These are phyloP conservation scores for Dactylis glomerata DNA, from an alignment of 176 grass and related monocot species.

Conservation along the genomic window DNA sequence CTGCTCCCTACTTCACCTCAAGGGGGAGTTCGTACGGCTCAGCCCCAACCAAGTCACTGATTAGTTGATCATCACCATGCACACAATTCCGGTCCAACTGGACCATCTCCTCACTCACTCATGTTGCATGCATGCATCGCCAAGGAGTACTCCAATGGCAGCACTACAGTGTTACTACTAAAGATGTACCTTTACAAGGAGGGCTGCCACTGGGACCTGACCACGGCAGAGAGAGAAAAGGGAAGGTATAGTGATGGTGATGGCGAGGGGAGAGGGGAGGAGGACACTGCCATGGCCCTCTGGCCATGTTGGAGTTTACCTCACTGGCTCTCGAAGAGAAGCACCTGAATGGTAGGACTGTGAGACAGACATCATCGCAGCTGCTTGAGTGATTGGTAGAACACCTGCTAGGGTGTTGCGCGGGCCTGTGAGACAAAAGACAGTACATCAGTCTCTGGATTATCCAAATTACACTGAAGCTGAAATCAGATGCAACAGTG, in stretches of 20 bases:
- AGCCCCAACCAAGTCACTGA: neutral
- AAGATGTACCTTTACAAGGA: constrained; percentile 21
- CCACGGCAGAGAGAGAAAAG: neutral
- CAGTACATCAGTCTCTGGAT: neutral
- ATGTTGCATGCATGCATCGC: neutral
- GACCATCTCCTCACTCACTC: constrained; percentile 6
- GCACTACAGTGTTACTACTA: neutral
- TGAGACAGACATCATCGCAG: neutral
- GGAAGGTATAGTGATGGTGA: constrained; percentile 15
- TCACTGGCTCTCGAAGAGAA: constrained; percentile 10
- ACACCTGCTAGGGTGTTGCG: constrained; percentile 9
- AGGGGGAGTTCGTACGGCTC: neutral
- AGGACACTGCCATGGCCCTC: constrained; percentile 16
- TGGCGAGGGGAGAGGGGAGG: constrained; percentile 9
- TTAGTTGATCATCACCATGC: neutral
- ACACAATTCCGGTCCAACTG: neutral
- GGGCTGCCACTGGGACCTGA: neutral
- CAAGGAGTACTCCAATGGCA: neutral
- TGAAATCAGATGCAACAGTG: neutral
- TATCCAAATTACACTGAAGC: constrained; percentile 4
- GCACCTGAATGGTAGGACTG: neutral
- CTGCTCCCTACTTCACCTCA: neutral
- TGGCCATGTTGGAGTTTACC: constrained; percentile 11
- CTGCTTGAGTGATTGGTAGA: constrained; percentile 9
- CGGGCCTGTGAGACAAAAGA: neutral